Percentiles rank a stretch among this genome's conserved stretches.
Evolutionary conservation across 352 stramenopile genomes (phyloP).

Genomic region (Phytophthora sojae): DNA sequence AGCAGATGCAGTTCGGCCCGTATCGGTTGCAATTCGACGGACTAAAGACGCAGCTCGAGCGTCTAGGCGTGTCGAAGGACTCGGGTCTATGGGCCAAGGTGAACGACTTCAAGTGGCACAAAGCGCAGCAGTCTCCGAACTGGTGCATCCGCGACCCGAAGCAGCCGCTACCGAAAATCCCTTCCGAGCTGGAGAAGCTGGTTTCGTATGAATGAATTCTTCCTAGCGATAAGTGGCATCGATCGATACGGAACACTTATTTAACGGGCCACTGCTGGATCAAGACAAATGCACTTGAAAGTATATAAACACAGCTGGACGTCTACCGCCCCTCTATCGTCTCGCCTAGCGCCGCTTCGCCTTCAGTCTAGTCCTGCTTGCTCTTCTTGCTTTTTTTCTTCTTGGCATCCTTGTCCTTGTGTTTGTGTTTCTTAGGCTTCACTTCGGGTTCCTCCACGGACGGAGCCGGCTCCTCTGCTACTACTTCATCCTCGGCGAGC

Average conservation of each 20-base stretch:
- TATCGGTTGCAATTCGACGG: slow-evolving; percentile 75
- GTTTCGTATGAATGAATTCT: slow-evolving; percentile 47
- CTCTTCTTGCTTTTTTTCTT: slow-evolving; percentile 64
- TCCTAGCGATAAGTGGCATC: not conserved
- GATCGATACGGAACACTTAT: slow-evolving; percentile 18
- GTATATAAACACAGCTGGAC: slow-evolving; percentile 43
- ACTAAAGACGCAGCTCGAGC: slow-evolving; percentile 68
- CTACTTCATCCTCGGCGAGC: slow-evolving; percentile 27
- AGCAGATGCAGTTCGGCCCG: slow-evolving; percentile 80
- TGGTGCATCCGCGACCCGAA: slow-evolving; percentile 77
- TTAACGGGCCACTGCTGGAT: slow-evolving; percentile 18
- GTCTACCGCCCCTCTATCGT: slow-evolving; percentile 33
- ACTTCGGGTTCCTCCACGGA: slow-evolving; percentile 14
- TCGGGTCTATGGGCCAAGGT: slow-evolving; percentile 87
- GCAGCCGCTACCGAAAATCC: slow-evolving; percentile 47
- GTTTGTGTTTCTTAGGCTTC: slow-evolving; percentile 43
- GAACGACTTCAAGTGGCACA: slow-evolving; percentile 94
- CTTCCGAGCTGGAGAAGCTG: slow-evolving; percentile 38
- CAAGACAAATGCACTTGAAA: slow-evolving; percentile 28
- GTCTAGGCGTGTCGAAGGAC: slow-evolving; percentile 57
- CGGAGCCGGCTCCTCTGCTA: slow-evolving; percentile 30
- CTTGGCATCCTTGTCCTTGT: slow-evolving; percentile 45
- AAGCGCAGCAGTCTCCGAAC: slow-evolving; percentile 86
- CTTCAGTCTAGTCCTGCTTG: slow-evolving; percentile 57
- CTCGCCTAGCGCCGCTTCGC: slow-evolving; percentile 9